phyloP scores from a whole-genome alignment of 2,329 filamentous ascomycete genomes.

The Fusarium tuaranense region DNA sequence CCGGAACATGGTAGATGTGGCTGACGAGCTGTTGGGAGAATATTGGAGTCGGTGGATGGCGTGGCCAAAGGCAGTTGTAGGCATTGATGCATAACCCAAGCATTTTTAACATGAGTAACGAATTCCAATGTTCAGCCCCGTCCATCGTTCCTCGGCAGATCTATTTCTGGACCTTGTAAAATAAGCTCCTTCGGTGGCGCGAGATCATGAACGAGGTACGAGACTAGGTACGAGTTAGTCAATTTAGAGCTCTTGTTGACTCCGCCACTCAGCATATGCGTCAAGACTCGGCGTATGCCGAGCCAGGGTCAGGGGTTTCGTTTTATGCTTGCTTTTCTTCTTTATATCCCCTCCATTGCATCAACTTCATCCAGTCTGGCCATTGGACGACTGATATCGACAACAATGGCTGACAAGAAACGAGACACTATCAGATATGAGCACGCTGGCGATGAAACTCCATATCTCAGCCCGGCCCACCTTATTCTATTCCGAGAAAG shows the following conservation, averaged over 20 bases:
- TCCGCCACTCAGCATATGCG: background rate
- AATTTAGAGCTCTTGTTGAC: background rate
- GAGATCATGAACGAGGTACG: background rate
- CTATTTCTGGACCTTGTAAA: background rate
- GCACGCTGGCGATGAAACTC: background rate
- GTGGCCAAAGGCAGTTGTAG: background rate
- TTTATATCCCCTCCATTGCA: background rate
- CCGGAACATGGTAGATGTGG: background rate
- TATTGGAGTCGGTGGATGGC: background rate
- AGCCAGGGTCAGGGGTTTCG: accelerated
- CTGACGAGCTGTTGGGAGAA: background rate
- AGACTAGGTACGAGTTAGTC: background rate
- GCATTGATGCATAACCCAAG: background rate
- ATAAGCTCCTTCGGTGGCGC: background rate
- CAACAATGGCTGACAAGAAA: background rate
- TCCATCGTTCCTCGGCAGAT: background rate
- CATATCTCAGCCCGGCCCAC: background rate
- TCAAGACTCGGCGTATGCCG: background rate
- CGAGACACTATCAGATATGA: background rate
- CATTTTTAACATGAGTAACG: background rate
- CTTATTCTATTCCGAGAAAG: background rate
- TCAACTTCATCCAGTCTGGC: background rate
- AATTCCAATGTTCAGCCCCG: background rate
- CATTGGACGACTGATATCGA: background rate
- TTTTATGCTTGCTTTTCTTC: background rate